These are phyloP conservation scores for Aureobasidium sp. DNA, from an alignment of 2,329 filamentous ascomycete species.

Conservation along the genomic window DNA sequence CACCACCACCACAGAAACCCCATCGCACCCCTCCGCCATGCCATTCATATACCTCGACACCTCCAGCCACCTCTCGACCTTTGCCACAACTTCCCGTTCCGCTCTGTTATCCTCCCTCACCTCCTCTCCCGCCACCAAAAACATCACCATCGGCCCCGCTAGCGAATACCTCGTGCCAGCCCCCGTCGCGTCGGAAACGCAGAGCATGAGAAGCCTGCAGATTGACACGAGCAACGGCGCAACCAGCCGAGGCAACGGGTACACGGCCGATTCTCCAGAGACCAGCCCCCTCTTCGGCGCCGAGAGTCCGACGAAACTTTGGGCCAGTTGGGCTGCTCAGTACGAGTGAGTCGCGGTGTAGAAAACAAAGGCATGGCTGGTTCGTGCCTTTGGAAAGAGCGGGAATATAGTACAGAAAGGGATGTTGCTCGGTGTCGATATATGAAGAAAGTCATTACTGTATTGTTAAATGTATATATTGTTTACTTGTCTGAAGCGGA, in stretches of 20 bases:
- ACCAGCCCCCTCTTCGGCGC: slow-evolving; percentile 17
- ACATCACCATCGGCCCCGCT: slow-evolving; percentile 13
- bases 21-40: not conserved
- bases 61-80: not conserved
- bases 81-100: not conserved
- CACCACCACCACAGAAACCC: not conserved
- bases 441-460: not conserved
- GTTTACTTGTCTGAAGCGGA: not conserved
- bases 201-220: not conserved
- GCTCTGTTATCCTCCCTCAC: slow-evolving; percentile 4
- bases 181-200: not conserved
- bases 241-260: not conserved
- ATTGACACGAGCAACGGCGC: not conserved
- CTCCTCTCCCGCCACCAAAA: slow-evolving; percentile 6
- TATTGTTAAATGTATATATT: not conserved
- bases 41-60: slow-evolving; percentile 13
- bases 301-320: slow-evolving; percentile 29
- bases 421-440: not conserved
- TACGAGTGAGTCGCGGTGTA: slow-evolving; percentile 16
- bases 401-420: not conserved
- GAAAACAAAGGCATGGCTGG: not conserved
- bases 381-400: not conserved
- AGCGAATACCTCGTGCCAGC: slow-evolving; percentile 7
- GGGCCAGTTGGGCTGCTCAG: slow-evolving; percentile 25
- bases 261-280: not conserved